Percentiles rank a stretch among this genome's conserved stretches.
These are phyloP conservation scores for Wickerhamiella parazyma DNA, from an alignment of 805 yeast species.

Conservation along the genomic window DNA sequence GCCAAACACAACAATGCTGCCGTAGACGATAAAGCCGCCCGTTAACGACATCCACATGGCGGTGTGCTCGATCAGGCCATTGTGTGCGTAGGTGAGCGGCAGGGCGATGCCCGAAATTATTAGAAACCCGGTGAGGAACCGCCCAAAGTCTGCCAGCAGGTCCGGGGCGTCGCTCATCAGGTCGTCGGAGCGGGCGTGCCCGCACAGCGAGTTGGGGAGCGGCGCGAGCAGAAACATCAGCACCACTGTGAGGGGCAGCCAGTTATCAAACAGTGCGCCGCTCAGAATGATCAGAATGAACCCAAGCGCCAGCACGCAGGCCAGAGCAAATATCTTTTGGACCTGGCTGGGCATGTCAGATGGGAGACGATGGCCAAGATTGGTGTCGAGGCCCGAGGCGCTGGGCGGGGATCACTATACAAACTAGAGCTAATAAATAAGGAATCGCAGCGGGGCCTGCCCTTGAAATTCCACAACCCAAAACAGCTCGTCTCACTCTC, in stretches of 20 bases:
- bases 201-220: slow-evolving; percentile 50
- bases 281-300: slow-evolving; percentile 78
- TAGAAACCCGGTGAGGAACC: slow-evolving; percentile 64
- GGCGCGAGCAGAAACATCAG: slow-evolving; percentile 59
- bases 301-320: slow-evolving; percentile 74
- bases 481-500: too few species aligned
- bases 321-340: slow-evolving; percentile 61
- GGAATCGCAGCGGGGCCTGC: too few species aligned
- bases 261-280: slow-evolving; percentile 76
- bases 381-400: background rate
- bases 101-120: slow-evolving; percentile 62
- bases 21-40: slow-evolving; percentile 78
- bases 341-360: slow-evolving; percentile 38
- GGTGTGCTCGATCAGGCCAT: slow-evolving; percentile 48
- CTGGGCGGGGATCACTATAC: too few species aligned
- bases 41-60: slow-evolving; percentile 65
- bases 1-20: slow-evolving; percentile 70
- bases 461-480: too few species aligned
- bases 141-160: slow-evolving; percentile 59
- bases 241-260: slow-evolving; percentile 75
- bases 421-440: too few species aligned
- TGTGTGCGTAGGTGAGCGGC: slow-evolving; percentile 67
- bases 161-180: slow-evolving; percentile 42
- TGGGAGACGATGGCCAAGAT: background rate
- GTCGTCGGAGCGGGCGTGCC: slow-evolving; percentile 39